Evolutionary conservation across 805 yeast genomes (phyloP).

Genomic region (Lipomyces yamadae): DNA sequence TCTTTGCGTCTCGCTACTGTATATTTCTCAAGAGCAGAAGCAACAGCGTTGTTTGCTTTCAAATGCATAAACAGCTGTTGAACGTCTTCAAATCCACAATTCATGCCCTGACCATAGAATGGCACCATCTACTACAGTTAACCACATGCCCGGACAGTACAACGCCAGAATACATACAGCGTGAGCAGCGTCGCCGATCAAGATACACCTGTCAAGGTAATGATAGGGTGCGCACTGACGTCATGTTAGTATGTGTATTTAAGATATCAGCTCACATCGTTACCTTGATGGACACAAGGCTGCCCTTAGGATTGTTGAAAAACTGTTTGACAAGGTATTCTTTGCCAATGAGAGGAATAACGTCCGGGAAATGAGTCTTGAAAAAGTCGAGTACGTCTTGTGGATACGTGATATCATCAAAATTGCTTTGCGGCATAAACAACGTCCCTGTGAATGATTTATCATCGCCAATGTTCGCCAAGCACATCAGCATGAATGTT

Average conservation of each 20-base stretch:
- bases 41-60: slow-evolving; percentile 42
- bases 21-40: slow-evolving; percentile 59
- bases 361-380: slow-evolving; percentile 70
- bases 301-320: slow-evolving; percentile 68
- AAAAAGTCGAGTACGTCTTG: slow-evolving; percentile 61
- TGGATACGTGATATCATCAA: slow-evolving; percentile 57
- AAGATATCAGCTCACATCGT: neutral
- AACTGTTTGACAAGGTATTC: slow-evolving; percentile 57
- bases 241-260: neutral
- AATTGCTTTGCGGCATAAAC: slow-evolving; percentile 76
- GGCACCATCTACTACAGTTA: slow-evolving; percentile 70
- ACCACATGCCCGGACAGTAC: neutral
- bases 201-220: slow-evolving; percentile 61
- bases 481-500: slow-evolving; percentile 84
- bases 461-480: slow-evolving; percentile 71
- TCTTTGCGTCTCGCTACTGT: slow-evolving; percentile 64
- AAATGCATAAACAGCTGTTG: slow-evolving; percentile 59
- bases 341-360: slow-evolving; percentile 67
- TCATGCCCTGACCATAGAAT: slow-evolving; percentile 97
- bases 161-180: slow-evolving; percentile 46
- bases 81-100: slow-evolving; percentile 93
- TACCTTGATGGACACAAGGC: slow-evolving; percentile 68
- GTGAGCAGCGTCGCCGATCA: slow-evolving; percentile 94
- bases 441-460: slow-evolving; percentile 90
- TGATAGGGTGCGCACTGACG: slow-evolving; percentile 66